Percentiles rank a stretch among this genome's conserved stretches.
Conservation (phyloP, 345 rosid species). For the Citropsis articulata region DNA sequence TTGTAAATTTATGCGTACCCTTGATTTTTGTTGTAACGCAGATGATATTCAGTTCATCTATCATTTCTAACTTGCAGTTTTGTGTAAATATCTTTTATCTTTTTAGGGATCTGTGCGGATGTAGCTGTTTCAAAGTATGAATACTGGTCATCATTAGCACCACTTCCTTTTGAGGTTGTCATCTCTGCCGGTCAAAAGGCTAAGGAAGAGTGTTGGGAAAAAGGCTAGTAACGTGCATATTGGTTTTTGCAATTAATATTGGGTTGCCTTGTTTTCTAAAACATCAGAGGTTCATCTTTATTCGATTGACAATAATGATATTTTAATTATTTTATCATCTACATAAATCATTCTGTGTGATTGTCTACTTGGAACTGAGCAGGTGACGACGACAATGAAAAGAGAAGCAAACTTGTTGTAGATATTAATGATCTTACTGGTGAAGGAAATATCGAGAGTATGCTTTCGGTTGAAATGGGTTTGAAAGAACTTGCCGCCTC, state of each 20-base stretch:
- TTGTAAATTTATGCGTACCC: conserved; percentile 7
- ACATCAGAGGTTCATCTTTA: not conserved
- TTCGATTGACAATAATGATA: not conserved
- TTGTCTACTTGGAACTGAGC: conserved; percentile 18
- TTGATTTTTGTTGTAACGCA: not conserved
- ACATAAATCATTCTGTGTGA: not conserved
- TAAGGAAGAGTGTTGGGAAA: conserved; percentile 73
- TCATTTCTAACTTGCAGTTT: conserved; percentile 10
- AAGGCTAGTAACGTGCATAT: conserved; percentile 46
- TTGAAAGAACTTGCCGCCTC: conserved; percentile 83
- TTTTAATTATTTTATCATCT: not conserved
- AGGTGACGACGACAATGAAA: conserved; percentile 68
- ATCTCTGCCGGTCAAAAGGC: conserved; percentile 98
- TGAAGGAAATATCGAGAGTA: conserved; percentile 96
- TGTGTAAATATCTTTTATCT: conserved; percentile 20
- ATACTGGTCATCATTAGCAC: conserved; percentile 98
- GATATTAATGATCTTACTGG: conserved; percentile 90
- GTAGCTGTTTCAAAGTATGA: conserved; percentile 82
- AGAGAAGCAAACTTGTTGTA: conserved; percentile 58
- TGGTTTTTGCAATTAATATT: conserved; percentile 1
- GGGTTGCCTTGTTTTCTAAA: not conserved
- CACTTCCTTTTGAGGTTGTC: conserved; percentile 96
- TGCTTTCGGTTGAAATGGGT: conserved; percentile 99
- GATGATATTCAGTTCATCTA: not conserved
- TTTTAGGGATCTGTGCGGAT: conserved; percentile 88